phyloP scores from a whole-genome alignment of 1,284 basidiomycete genomes.

The Malassezia caprae region DNA sequence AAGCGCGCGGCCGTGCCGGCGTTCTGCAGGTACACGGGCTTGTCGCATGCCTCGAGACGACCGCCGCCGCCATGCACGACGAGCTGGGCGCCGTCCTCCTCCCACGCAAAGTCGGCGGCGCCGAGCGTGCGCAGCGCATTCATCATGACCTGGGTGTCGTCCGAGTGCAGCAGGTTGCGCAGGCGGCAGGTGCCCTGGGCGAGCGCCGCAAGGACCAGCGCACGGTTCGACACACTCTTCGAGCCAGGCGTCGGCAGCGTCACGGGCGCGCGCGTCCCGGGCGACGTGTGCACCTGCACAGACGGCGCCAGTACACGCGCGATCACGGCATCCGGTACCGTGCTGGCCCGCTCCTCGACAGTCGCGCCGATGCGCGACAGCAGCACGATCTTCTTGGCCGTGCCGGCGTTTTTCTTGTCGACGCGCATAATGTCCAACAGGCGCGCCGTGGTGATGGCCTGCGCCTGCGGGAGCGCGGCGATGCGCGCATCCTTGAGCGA shows the following conservation, averaged over 20 bases:
- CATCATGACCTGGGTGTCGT: conserved; percentile 99
- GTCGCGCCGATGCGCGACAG: conserved; percentile 82
- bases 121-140: conserved; percentile 62
- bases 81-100: conserved; percentile 83
- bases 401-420: conserved; percentile 93
- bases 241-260: conserved; percentile 86
- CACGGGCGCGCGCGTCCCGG: conserved; percentile 50
- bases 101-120: conserved; percentile 82
- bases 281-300: conserved; percentile 50
- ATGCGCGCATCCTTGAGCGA: conserved; percentile 39
- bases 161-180: conserved; percentile 84
- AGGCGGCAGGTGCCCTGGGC: conserved; percentile 77
- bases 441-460: conserved; percentile 64
- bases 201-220: conserved; percentile 83
- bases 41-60: conserved; percentile 56
- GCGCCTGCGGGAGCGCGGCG: conserved; percentile 59
- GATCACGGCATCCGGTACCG: conserved; percentile 54
- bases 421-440: conserved; percentile 82
- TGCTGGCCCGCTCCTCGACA: conserved; percentile 80
- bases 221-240: conserved; percentile 94
- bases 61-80: conserved; percentile 82
- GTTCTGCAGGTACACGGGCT: conserved; percentile 90
- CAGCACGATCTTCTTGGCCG: conserved; percentile 83
- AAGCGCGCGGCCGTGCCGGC: conserved; percentile 97
- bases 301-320: conserved; percentile 55